Conservation (phyloP, 1,284 basidiomycete genomes). For the Leccinum griseonigrum region DNA sequence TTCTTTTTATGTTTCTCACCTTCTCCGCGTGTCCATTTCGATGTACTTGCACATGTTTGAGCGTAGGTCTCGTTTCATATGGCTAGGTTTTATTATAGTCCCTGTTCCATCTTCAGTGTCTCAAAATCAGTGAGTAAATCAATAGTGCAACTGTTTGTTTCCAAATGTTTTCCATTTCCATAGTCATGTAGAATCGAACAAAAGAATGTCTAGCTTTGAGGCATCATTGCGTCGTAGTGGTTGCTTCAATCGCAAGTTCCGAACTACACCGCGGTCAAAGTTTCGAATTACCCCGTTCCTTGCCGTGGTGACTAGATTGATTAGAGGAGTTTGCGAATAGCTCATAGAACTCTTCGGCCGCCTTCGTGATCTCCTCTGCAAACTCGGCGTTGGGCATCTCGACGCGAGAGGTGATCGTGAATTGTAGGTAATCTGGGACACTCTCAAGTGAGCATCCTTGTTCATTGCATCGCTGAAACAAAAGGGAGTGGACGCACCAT, state of each 20-base stretch:
- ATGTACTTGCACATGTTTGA: slow-evolving; percentile 8
- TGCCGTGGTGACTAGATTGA: background rate
- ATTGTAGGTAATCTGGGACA: slow-evolving; percentile 67
- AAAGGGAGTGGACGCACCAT: slow-evolving; percentile 40
- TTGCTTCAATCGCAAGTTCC: background rate
- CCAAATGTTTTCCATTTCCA: background rate
- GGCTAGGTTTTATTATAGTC: slow-evolving; percentile 4
- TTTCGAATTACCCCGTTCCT: slow-evolving; percentile 6
- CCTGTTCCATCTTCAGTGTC: background rate
- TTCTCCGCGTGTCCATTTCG: slow-evolving; percentile 3
- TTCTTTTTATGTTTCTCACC: slow-evolving; percentile 5
- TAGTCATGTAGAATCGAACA: background rate
- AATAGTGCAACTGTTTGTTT: background rate
- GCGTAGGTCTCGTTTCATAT: slow-evolving; percentile 6
- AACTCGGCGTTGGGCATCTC: slow-evolving; percentile 76
- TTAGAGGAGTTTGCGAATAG: slow-evolving; percentile 36
- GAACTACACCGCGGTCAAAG: slow-evolving; percentile 11
- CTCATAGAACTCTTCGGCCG: slow-evolving; percentile 63
- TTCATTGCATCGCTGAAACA: background rate
- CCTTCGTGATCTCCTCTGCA: slow-evolving; percentile 60
- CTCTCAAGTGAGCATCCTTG: background rate
- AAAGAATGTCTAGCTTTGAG: background rate
- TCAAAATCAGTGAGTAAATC: background rate
- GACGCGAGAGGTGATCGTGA: slow-evolving; percentile 74
- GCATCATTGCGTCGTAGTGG: background rate